phyloP scores from a whole-genome alignment of 2,329 filamentous ascomycete species.

The Sporothrix sp. region DNA sequence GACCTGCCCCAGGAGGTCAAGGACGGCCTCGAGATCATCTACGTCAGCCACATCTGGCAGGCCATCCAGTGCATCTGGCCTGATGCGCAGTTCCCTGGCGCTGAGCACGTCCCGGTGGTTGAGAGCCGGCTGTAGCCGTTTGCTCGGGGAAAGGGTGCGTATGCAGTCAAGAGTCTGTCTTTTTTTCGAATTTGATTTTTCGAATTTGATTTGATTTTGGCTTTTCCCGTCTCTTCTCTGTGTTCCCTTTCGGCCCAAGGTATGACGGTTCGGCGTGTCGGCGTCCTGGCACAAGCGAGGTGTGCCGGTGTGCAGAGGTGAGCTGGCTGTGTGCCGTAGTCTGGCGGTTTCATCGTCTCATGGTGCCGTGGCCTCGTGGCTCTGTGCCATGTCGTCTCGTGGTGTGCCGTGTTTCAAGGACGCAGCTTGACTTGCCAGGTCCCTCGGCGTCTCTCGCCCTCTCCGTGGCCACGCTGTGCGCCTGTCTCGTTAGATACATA shows the following conservation, averaged over 20 bases:
- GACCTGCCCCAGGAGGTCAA: constrained; percentile 87
- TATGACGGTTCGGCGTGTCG: neutral
- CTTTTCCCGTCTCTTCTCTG: neutral
- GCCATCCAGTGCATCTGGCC: constrained; percentile 88
- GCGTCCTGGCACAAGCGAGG: neutral
- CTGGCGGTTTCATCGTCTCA: neutral
- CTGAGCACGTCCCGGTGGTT: constrained; percentile 54
- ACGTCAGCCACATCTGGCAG: constrained; percentile 91
- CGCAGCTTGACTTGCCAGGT: too few relatives aligned
- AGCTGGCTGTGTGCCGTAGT: neutral
- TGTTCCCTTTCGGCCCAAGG: neutral
- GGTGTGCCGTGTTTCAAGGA: constrained; percentile 2
- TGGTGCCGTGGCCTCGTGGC: neutral
- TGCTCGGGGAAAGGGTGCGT: too few relatives aligned
- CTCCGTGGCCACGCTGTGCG: too few relatives aligned
- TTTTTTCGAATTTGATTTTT: too few relatives aligned
- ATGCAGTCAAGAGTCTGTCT: too few relatives aligned
- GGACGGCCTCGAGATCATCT: constrained; percentile 76
- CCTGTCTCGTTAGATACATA: neutral
- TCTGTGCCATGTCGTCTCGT: neutral
- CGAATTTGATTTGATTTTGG: too few relatives aligned
- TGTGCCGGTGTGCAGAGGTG: neutral
- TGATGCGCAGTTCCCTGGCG: constrained; percentile 71
- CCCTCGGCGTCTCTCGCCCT: too few relatives aligned
- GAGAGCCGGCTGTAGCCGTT: constrained; percentile 68